Conservation (phyloP, 805 yeast species). For the Schwanniomyces yamadae region DNA sequence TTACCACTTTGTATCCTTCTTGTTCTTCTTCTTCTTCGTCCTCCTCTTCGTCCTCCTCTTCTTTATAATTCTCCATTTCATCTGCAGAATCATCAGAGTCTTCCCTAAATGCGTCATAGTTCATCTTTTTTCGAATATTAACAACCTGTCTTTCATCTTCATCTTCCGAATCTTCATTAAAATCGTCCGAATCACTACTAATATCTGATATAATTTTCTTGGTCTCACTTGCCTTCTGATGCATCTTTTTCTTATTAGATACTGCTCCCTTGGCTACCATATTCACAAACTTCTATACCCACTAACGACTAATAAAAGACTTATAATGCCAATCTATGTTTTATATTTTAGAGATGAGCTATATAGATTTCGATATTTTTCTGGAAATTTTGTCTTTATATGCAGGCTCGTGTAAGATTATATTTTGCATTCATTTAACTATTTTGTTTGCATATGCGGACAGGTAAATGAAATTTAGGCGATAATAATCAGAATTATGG, state of each 20-base stretch:
- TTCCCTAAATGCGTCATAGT: conserved; percentile 8
- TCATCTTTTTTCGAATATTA: conserved; percentile 5
- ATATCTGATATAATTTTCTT: conserved; percentile 3
- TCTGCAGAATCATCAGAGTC: conserved; percentile 12
- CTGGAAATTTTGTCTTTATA: no score
- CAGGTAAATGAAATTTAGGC: no score
- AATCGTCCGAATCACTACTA: conserved; percentile 10
- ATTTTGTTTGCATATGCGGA: no score
- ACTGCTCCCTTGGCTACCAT: no score
- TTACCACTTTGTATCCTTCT: conserved; percentile 9
- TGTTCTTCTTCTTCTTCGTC: conserved; percentile 10
- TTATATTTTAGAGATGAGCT: no score
- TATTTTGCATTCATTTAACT: no score
- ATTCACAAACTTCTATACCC: no score
- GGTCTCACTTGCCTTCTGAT: neutral
- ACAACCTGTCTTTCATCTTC: conserved; percentile 11
- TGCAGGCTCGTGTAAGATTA: no score
- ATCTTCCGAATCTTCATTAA: conserved; percentile 10
- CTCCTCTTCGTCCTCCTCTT: conserved; percentile 11
- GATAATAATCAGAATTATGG: no score
- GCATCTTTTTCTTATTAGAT: neutral
- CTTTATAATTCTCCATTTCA: conserved; percentile 12
- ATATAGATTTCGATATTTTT: no score
- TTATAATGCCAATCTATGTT: no score
- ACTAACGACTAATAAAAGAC: no score